Percentiles rank a stretch among this genome's conserved stretches.
Evolutionary conservation across 228 moss, liverwort and hornwort species (phyloP).

Genomic region (Sphagnum fallax): DNA sequence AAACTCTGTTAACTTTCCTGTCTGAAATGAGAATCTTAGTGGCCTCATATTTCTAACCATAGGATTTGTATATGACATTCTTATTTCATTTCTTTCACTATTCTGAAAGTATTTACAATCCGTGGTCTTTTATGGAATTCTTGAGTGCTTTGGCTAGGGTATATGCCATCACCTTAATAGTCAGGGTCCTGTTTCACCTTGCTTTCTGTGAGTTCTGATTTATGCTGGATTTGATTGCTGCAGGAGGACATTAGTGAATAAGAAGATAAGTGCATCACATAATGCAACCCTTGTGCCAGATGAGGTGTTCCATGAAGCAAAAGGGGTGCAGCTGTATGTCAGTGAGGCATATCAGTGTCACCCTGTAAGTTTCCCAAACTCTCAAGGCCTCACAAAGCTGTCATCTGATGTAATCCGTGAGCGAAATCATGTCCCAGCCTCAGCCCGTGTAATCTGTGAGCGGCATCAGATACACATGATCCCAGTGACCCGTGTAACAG

Average conservation of each 20-base stretch:
- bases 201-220: too few species aligned
- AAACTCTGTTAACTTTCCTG: not conserved
- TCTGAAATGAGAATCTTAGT: too few species aligned
- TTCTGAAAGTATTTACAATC: too few species aligned
- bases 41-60: too few species aligned
- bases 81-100: too few species aligned
- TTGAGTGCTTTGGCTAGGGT: too few species aligned
- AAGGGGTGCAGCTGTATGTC: constrained; percentile 25
- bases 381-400: constrained; percentile 41
- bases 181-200: too few species aligned
- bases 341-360: constrained; percentile 29
- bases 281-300: constrained; percentile 40
- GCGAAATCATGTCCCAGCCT: constrained; percentile 22
- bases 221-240: not conserved
- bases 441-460: constrained; percentile 43
- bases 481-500: constrained; percentile 35
- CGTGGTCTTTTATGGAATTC: too few species aligned
- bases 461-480: constrained; percentile 37
- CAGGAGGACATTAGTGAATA: constrained; percentile 42
- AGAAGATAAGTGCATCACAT: constrained; percentile 45
- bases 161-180: too few species aligned
- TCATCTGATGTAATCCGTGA: constrained; percentile 32
- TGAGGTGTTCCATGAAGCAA: constrained; percentile 29
- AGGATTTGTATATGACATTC: too few species aligned
- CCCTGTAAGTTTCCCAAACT: constrained; percentile 33